Evolutionary conservation across 805 yeast genomes (phyloP).

Genomic region (Tetrapisispora fleetii): DNA sequence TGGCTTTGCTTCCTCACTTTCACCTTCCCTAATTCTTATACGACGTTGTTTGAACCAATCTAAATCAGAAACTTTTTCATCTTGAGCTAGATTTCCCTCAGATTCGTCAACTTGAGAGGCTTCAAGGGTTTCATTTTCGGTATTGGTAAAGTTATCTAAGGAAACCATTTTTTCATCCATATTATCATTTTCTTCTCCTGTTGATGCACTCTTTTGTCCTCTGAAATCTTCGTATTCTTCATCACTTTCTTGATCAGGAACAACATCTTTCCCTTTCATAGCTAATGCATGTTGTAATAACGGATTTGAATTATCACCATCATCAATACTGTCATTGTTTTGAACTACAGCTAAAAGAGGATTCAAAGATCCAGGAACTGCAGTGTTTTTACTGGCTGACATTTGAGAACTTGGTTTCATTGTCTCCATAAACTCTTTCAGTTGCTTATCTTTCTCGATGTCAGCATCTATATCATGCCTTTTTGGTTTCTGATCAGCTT

Average conservation of each 20-base stretch:
- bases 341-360: constrained; percentile 12
- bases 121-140: neutral
- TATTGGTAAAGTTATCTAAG: constrained; percentile 22
- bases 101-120: neutral
- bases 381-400: constrained; percentile 55
- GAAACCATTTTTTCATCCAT: constrained; percentile 44
- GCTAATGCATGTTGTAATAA: constrained; percentile 34
- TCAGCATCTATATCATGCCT: constrained; percentile 42
- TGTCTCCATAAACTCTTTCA: constrained; percentile 72
- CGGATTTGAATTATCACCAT: constrained; percentile 24
- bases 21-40: constrained; percentile 53
- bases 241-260: constrained; percentile 33
- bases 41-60: constrained; percentile 82
- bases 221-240: constrained; percentile 35
- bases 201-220: constrained; percentile 6
- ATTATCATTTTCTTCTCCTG: constrained; percentile 18
- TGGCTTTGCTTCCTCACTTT: constrained; percentile 14
- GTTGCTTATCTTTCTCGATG: constrained; percentile 52
- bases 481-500: constrained; percentile 26
- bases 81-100: constrained; percentile 31
- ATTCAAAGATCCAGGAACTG: neutral
- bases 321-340: constrained; percentile 25
- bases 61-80: constrained; percentile 55
- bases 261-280: constrained; percentile 22
- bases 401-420: constrained; percentile 67